A percentile compares a stretch with the other conserved stretches of the same genome.
Conservation (phyloP, 495 filamentous ascomycete genomes). For the Aspergillus nanangensis region DNA sequence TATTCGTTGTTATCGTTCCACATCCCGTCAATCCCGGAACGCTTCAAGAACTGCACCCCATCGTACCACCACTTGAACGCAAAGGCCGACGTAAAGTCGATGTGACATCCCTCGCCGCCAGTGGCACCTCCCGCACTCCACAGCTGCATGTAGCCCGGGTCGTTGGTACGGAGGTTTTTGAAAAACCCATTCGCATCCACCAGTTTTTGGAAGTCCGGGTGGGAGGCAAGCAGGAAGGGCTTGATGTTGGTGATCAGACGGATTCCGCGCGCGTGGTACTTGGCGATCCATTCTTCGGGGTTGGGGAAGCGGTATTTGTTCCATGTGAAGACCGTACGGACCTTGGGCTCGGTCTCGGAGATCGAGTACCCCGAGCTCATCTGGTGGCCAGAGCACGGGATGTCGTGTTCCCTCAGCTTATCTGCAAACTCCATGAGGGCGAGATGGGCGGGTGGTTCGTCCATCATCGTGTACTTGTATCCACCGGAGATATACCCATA, state of each 20-base stretch:
- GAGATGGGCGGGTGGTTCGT: constrained; percentile 54
- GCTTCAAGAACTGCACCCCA: constrained; percentile 54
- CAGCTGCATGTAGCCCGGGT: constrained; percentile 53
- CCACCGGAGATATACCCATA: constrained; percentile 66
- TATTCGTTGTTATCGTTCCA: constrained; percentile 81
- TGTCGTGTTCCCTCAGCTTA: constrained; percentile 56
- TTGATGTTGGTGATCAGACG: constrained; percentile 67
- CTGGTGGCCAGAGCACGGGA: constrained; percentile 68
- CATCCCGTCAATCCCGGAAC: constrained; percentile 61
- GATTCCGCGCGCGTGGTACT: constrained; percentile 58
- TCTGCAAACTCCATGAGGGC: constrained; percentile 55
- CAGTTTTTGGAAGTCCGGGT: constrained; percentile 58
- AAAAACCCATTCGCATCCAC: constrained; percentile 53
- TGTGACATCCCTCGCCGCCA: constrained; percentile 62
- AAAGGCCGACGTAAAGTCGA: constrained; percentile 61
- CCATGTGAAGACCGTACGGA: constrained; percentile 69
- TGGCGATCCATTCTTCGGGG: constrained; percentile 54
- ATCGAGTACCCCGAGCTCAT: constrained; percentile 70
- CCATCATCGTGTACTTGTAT: constrained; percentile 65
- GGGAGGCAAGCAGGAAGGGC: constrained; percentile 60
- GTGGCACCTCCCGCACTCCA: constrained; percentile 67
- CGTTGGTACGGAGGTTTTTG: constrained; percentile 47
- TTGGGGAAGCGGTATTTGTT: constrained; percentile 62
- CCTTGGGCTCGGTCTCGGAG: constrained; percentile 59
- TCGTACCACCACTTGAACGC: constrained; percentile 69